A percentile compares a stretch with the other conserved stretches of the same genome.
Conservation (phyloP, 2,329 filamentous ascomycete genomes). For the Colletotrichum trifolii region DNA sequence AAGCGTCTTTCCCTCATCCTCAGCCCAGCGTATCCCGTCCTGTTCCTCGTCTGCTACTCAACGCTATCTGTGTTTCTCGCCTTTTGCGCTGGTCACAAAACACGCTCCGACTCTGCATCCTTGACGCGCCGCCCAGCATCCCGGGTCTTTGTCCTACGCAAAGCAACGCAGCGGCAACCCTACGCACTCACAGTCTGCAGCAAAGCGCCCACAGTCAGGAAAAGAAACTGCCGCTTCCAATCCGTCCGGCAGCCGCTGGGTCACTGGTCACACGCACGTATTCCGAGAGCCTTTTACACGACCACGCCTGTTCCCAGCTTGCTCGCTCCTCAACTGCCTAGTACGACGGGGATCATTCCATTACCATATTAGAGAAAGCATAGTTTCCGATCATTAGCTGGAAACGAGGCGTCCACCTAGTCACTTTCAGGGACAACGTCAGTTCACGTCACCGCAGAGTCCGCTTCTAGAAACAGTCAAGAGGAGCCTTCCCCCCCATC, state of each 20-base stretch:
- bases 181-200: constrained; percentile 10
- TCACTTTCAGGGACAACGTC: constrained; percentile 23
- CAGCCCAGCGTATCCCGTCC: constrained; percentile 35
- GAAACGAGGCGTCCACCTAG: constrained; percentile 24
- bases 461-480: constrained; percentile 33
- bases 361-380: constrained; percentile 2
- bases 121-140: constrained; percentile 35
- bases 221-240: constrained; percentile 8
- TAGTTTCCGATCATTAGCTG: constrained; percentile 34
- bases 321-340: constrained; percentile 12
- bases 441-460: constrained; percentile 28
- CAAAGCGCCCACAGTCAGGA: constrained; percentile 5
- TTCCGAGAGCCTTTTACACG: constrained; percentile 7
- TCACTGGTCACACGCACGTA: constrained; percentile 26
- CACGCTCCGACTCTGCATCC: constrained; percentile 34
- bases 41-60: constrained; percentile 24
- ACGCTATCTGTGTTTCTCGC: constrained; percentile 23
- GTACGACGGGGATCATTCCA: constrained; percentile 8
- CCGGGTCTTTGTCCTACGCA: constrained; percentile 30
- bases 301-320: constrained; percentile 12
- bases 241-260: constrained; percentile 1
- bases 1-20: constrained; percentile 23
- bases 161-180: too few species aligned
- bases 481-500: constrained; percentile 19
- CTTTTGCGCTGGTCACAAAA: constrained; percentile 32